A percentile compares a stretch with the other conserved stretches of the same genome.
phyloP scores from a whole-genome alignment of 768 basidiomycete genomes.

The Epithele typhae region DNA sequence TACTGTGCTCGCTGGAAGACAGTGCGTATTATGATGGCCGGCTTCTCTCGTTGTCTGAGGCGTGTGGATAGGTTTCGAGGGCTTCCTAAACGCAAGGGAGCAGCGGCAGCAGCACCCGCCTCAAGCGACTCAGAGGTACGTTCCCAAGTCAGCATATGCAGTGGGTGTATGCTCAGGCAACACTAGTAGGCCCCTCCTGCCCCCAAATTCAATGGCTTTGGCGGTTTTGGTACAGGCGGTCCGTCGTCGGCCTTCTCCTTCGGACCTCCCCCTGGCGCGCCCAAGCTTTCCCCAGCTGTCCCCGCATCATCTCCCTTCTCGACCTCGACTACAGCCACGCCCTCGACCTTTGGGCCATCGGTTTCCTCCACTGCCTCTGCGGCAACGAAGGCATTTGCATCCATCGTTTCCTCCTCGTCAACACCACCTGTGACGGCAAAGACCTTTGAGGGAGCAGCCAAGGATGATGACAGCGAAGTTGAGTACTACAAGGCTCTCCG shows the following conservation, averaged over 20 bases:
- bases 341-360: conserved; percentile 14
- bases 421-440: conserved; percentile 14
- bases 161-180: too few species aligned
- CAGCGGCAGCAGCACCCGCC: conserved; percentile 7
- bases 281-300: conserved; percentile 17
- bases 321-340: conserved; percentile 6
- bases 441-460: conserved; percentile 8
- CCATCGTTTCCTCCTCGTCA: conserved; percentile 29
- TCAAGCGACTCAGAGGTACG: conserved; percentile 15
- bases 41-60: background rate
- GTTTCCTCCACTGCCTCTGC: conserved; percentile 36
- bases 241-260: conserved; percentile 33
- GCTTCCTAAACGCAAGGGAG: conserved; percentile 50
- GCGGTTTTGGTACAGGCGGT: conserved; percentile 48
- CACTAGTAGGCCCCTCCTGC: conserved; percentile 7
- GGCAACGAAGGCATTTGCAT: conserved; percentile 51
- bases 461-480: conserved; percentile 32
- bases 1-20: conserved; percentile 46
- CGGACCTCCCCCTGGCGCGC: conserved; percentile 26
- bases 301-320: conserved; percentile 14
- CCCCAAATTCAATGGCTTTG: conserved; percentile 47
- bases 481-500: conserved; percentile 69
- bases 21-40: conserved; percentile 44
- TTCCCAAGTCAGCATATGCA: conserved; percentile 3
- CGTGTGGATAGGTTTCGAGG: conserved; percentile 25